phyloP scores from a whole-genome alignment of 208 protist genomes.

The Leptomonas seymouri region DNA sequence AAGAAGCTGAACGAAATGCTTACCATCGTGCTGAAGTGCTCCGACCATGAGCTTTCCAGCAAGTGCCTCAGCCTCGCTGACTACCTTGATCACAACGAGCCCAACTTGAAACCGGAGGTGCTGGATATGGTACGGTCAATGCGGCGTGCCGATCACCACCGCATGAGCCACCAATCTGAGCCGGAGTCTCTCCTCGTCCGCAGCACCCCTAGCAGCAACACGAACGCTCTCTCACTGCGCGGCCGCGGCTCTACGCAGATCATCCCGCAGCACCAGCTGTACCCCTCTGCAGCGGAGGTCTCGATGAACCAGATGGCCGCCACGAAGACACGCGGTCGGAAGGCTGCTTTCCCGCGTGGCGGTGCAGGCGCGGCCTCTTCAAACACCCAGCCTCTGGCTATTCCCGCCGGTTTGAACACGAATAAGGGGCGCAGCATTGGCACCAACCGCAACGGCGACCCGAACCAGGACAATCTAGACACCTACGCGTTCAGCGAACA shows the following conservation, averaged over 20 bases:
- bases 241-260: constrained; percentile 5
- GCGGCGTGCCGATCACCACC: constrained; percentile 51
- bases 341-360: constrained; percentile 5
- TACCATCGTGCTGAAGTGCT: constrained; percentile 75
- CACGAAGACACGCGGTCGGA: constrained; percentile 3
- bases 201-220: constrained; percentile 39
- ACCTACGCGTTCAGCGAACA: constrained; percentile 12
- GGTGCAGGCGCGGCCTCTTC: background rate
- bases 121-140: constrained; percentile 66
- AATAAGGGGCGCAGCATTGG: background rate
- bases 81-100: constrained; percentile 90
- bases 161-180: constrained; percentile 38
- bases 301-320: constrained; percentile 12
- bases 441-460: constrained; percentile 12
- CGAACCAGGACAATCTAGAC: background rate
- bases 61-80: constrained; percentile 87
- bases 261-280: constrained; percentile 11
- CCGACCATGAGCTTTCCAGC: constrained; percentile 82
- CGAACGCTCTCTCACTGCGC: constrained; percentile 15
- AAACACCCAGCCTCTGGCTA: background rate
- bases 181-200: constrained; percentile 33
- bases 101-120: constrained; percentile 68
- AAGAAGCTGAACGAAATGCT: constrained; percentile 88
- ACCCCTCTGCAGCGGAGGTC: constrained; percentile 7
- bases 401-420: background rate